Percentiles rank a stretch among this genome's conserved stretches.
Evolutionary conservation across 1,284 basidiomycete genomes (phyloP).

Genomic region (Ustilago loliicola): DNA sequence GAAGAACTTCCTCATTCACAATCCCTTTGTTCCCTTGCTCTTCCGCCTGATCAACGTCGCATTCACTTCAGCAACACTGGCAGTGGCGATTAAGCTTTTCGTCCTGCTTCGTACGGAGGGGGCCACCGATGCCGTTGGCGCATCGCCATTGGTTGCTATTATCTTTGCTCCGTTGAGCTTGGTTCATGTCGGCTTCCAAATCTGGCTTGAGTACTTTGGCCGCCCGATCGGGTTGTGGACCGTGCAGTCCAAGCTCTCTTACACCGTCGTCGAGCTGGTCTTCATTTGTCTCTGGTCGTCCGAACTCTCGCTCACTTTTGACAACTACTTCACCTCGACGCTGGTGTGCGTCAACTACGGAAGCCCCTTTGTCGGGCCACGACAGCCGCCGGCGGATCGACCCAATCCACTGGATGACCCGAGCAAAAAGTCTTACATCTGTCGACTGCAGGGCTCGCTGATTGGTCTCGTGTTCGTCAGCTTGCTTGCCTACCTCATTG

Average conservation of each 20-base stretch:
- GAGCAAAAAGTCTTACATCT: slow-evolving; percentile 73
- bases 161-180: slow-evolving; percentile 87
- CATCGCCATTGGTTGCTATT: slow-evolving; percentile 84
- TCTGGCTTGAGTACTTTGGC: slow-evolving; percentile 82
- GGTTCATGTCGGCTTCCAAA: slow-evolving; percentile 79
- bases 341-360: slow-evolving; percentile 76
- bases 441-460: slow-evolving; percentile 72
- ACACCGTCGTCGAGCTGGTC: slow-evolving; percentile 74
- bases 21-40: slow-evolving; percentile 74
- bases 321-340: slow-evolving; percentile 89
- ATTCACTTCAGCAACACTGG: slow-evolving; percentile 84
- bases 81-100: slow-evolving; percentile 82
- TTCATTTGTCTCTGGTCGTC: slow-evolving; percentile 93
- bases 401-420: slow-evolving; percentile 57
- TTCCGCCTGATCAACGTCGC: slow-evolving; percentile 87
- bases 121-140: slow-evolving; percentile 81
- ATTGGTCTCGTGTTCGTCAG: slow-evolving; percentile 74
- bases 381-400: slow-evolving; percentile 71
- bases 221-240: slow-evolving; percentile 88
- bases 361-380: slow-evolving; percentile 74
- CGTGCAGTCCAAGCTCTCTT: slow-evolving; percentile 65
- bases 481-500: slow-evolving; percentile 66
- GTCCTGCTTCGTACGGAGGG: slow-evolving; percentile 74
- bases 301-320: slow-evolving; percentile 86
- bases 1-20: slow-evolving; percentile 68